Evolutionary conservation across 1,139 yeast genomes (phyloP).

Genomic region (Lodderomyces pseudojiufengensis): DNA sequence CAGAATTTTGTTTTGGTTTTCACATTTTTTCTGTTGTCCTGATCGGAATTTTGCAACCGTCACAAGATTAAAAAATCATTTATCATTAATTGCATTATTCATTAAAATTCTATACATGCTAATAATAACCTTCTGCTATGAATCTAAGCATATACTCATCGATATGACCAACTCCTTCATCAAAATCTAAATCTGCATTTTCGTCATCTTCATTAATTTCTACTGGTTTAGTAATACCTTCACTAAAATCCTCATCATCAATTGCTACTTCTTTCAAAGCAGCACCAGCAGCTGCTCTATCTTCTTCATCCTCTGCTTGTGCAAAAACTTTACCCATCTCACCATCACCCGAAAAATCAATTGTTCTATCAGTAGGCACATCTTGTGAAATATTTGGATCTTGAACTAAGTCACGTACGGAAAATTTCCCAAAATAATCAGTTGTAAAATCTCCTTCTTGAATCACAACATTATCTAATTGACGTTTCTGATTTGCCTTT

Average conservation of each 20-base stretch:
- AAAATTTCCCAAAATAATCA: constrained; percentile 85
- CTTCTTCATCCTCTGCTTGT: constrained; percentile 96
- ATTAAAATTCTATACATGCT: not conserved
- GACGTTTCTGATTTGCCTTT: constrained; percentile 94
- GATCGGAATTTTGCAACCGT: too few species aligned
- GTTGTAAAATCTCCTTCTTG: constrained; percentile 99
- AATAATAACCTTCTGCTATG: constrained; percentile 67
- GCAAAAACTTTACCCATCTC: constrained; percentile 70
- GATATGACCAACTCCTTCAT: constrained; percentile 77
- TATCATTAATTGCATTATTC: too few species aligned
- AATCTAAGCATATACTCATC: constrained; percentile 95
- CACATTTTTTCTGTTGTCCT: too few species aligned
- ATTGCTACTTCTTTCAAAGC: constrained; percentile 85
- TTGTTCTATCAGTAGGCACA: constrained; percentile 31
- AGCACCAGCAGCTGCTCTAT: constrained; percentile 83
- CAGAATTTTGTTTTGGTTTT: too few species aligned
- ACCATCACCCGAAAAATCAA: constrained; percentile 38
- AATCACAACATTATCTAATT: constrained; percentile 91
- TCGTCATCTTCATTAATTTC: constrained; percentile 16
- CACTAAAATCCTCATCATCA: constrained; percentile 79
- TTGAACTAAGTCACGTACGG: constrained; percentile 84
- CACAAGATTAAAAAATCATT: too few species aligned
- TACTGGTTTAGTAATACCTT: constrained; percentile 23
- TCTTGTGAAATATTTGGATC: constrained; percentile 41
- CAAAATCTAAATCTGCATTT: constrained; percentile 48